Evolutionary conservation across 2,329 filamentous ascomycete species (phyloP), one percentile per base, ranked within the genome.

Genomic region (Penicillium sp.): DNA sequence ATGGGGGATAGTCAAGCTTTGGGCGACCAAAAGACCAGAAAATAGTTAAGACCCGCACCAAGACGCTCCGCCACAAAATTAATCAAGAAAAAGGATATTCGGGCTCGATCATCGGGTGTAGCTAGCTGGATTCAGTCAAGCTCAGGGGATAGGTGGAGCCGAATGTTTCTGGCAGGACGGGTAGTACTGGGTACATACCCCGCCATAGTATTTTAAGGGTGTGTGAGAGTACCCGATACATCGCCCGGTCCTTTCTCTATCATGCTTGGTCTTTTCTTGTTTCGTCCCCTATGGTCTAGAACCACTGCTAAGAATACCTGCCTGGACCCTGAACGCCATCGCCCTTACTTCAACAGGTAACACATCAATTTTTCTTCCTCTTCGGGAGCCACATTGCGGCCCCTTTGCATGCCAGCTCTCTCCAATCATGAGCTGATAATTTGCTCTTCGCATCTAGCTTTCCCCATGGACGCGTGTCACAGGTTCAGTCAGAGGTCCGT

Each of bases 351-450:
- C 28, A 52, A 28, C 25, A 19, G 45, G 46, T 51, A 45, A 52
- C 10, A 49, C 28, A 33, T 59, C 51, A 54, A 42, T 55, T 43
- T 33, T 25, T 43, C 51, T 19, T 42, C 28, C 19, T 33, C 19
- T 35, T 19, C n/a, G 51, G 51, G 28, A 19, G 42, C 55, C 51
- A 61, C 51, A 61, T 58, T 57, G 53, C 53, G 52, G 46, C 60
- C 60, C 59, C 60, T 51, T 59, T 55, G 48, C 60, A 62, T 59
- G 40, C 56, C 52, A n/a, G 42, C 56, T 56, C 42, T 55, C 55
- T 11, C 60, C 57, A 60, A 63, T 57, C 58, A 60, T 45, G 37
- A 30, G 1, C 26, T 30, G 28, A 4, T 43, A 26, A 8, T n/a
- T 51, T 22, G 59, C 42, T n/a, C 54, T 37, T 54, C 26, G 4